A percentile compares a stretch with the other conserved stretches of the same genome.
Conservation (phyloP, 805 yeast genomes). For the Jamesozyma spencerorum region DNA sequence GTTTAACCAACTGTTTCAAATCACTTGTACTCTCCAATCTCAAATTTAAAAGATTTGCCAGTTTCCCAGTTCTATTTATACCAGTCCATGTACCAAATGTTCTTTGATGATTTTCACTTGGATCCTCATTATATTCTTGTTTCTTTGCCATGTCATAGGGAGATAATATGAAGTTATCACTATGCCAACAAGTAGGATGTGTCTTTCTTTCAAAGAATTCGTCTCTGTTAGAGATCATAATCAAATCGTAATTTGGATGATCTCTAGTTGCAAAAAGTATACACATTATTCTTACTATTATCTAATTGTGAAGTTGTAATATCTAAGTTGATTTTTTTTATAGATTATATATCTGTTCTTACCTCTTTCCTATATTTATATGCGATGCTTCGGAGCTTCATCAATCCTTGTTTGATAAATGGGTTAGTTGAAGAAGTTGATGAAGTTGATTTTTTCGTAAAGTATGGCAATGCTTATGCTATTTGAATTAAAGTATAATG, state of each 20-base stretch:
- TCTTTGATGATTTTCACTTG: constrained; percentile 14
- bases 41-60: constrained; percentile 71
- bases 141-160: constrained; percentile 59
- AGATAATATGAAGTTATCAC: constrained; percentile 36
- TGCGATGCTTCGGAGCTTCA: too few species aligned
- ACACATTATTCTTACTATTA: constrained; percentile 47
- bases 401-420: too few species aligned
- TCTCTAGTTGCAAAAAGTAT: constrained; percentile 57
- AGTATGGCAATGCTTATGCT: too few species aligned
- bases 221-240: constrained; percentile 77
- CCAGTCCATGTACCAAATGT: constrained; percentile 95
- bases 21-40: constrained; percentile 32
- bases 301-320: background rate
- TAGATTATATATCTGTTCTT: too few species aligned
- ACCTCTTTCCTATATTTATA: too few species aligned
- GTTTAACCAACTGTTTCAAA: constrained; percentile 4
- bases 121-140: background rate
- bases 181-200: constrained; percentile 38
- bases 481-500: too few species aligned
- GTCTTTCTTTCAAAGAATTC: constrained; percentile 75
- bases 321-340: too few species aligned
- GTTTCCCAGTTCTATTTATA: constrained; percentile 42
- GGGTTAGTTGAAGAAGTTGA: too few species aligned
- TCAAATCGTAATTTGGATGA: constrained; percentile 67
- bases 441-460: too few species aligned